Conservation (phyloP, 2,329 filamentous ascomycete species). For the Lecanoromycetidae sp. region DNA sequence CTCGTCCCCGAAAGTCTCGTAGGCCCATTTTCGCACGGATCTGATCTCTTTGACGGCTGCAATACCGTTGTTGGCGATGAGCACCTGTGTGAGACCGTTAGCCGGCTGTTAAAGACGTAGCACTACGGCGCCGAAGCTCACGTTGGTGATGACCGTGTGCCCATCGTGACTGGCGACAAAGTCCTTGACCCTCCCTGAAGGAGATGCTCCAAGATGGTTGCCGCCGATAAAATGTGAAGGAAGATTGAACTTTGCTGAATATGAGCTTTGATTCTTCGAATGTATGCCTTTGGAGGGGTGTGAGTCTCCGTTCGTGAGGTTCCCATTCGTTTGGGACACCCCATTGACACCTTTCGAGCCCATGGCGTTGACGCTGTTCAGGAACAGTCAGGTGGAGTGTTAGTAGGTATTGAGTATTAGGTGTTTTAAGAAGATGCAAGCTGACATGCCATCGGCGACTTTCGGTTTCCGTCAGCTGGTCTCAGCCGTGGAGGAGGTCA, state of each 20-base stretch:
- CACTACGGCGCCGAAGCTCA: slow-evolving; percentile 38
- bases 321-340: slow-evolving; percentile 25
- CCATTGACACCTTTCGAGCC: slow-evolving; percentile 5
- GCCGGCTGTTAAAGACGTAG: background rate
- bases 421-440: no score
- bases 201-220: slow-evolving; percentile 70
- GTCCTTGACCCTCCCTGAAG: slow-evolving; percentile 83
- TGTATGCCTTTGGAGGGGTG: slow-evolving; percentile 28
- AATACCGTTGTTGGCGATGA: slow-evolving; percentile 99
- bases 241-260: slow-evolving; percentile 69
- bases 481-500: no score
- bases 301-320: slow-evolving; percentile 15
- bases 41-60: slow-evolving; percentile 98
- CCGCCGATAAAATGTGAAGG: slow-evolving; percentile 94
- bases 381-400: background rate
- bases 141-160: slow-evolving; percentile 96
- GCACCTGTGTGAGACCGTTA: slow-evolving; percentile 50
- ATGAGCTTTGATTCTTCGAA: slow-evolving; percentile 46
- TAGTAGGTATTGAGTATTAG: no score
- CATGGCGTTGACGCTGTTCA: slow-evolving; percentile 5
- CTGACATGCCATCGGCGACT: no score
- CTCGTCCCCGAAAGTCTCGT: slow-evolving; percentile 98
- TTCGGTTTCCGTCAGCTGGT: no score
- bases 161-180: slow-evolving; percentile 83
- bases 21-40: slow-evolving; percentile 99